Base-by-base conservation (phyloP, 192 early-diverging fungal genomes). In the Geranomyces michiganensis region DNA sequence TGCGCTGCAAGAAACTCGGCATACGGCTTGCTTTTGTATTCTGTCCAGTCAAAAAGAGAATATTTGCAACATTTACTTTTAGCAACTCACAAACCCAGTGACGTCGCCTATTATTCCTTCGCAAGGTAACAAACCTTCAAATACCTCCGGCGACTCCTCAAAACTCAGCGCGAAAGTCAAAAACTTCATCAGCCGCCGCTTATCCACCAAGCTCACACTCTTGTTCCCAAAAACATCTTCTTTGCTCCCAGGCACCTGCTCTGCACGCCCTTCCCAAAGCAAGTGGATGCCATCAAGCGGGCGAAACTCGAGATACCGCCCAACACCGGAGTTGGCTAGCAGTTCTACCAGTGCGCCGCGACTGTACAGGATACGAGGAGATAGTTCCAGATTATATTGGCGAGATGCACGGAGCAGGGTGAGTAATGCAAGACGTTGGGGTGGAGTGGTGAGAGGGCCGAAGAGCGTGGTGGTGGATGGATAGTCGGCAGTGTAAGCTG, bases 131-230 rank as follows among this genome's bases (percentile, higher is more conserved):
- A 56, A 45, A 32, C 21, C 29, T 68, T 53, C 22, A 14, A 31
- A 76, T 21, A 51, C 30, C 0, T 68, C 63, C 9, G 15, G 13
- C 0, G 65, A 3, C 10, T 32, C 10, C 56, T 72, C 64, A 45
- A 49, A 49, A 10, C 48, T 67, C 15, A 46, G 9, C 47, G 74
- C 76, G 24, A 62, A 56, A 9, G 87, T 90, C 65, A 98, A 76
- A 67, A 96, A 90, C 71, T 89, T 87, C 96, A 98, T 98, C 74
- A 98, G 73, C 56, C 89, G 85, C 66, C 96, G 82, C 77, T 98
- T 98, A 41, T 96, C 96, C 46, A 92, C 77, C 41, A 96, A 75
- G 9, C 78, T 79, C 15, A 96, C 81, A 21, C 86, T 78, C 22
- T 89, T 85, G 63, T 87, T 91, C 17, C 86, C 83, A 85, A 98